Evolutionary conservation across 352 stramenopile species (phyloP), one percentile per base, ranked within the genome.

Genomic region (Pythium insidiosum): DNA sequence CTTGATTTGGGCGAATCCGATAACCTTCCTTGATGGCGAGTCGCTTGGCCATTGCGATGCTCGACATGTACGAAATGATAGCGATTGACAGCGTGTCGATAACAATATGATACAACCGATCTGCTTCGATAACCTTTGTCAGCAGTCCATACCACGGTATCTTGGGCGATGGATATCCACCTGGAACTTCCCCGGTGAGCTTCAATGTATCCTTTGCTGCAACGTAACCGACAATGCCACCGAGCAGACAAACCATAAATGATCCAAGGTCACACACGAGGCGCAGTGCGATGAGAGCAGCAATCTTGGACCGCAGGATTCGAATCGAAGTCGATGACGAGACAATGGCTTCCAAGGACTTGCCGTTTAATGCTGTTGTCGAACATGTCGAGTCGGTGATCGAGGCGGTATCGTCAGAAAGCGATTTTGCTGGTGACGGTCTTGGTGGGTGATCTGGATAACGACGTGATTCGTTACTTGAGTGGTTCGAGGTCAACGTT

Each of bases 51-150:
- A 97, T 93, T 3, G 81, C 78, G 60, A 95, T 82, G 35, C 73
- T 90, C 37, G 91, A 78, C 73, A 96, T 92, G 70, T 93, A 96
- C n/a, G 73, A 76, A 18, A 97, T 76, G 57, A 96, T 68, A 6
- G 63, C 64, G 50, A 94, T 95, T 22, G 66, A 72, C 4, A 94
- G 47, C 23, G 80, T 74, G 29, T 85, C 57, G 37, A 86, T 56
- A 29, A 85, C 62, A 31, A 95, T 66, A 34, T 80, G 53, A 18
- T 61, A 63, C 33, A 88, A 50, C 2, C 63, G 56, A 51, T 78
- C 62, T 5, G 67, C 50, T 19, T 77, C 57, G 37, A 83, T 79
- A 5, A 73, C 21, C 6, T 59, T 61, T 11, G 56, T 57, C 2
- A 68, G 43, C 15, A 82, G 58, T 2, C 64, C 66, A 61, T 85